Percentiles rank a stretch among this genome's conserved stretches.
These are phyloP conservation scores for Aspergillus mulundensis DNA, from an alignment of 495 filamentous ascomycete species.

Conservation along the genomic window DNA sequence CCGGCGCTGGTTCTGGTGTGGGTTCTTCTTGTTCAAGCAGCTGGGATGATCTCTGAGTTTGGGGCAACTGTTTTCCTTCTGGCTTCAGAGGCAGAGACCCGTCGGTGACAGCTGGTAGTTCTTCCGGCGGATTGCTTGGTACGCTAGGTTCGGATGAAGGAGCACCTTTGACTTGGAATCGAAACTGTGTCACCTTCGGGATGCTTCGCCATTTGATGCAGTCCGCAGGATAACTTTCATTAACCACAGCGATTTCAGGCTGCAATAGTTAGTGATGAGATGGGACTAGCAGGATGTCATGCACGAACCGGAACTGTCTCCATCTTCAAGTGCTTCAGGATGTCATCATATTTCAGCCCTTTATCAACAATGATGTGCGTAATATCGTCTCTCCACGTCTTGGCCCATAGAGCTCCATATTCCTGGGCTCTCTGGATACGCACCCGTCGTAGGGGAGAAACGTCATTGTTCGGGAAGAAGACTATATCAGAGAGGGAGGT, in stretches of 20 bases:
- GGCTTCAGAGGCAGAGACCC: constrained; percentile 28
- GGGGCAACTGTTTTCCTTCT: constrained; percentile 16
- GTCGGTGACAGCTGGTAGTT: neutral
- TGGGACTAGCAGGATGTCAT: constrained; percentile 4
- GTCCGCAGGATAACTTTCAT: constrained; percentile 74
- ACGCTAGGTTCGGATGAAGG: constrained; percentile 13
- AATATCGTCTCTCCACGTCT: constrained; percentile 46
- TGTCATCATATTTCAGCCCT: constrained; percentile 56
- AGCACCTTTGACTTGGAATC: constrained; percentile 55
- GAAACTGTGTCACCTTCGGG: constrained; percentile 52
- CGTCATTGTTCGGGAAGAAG: constrained; percentile 79
- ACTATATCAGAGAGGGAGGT: constrained; percentile 33
- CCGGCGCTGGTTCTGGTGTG: neutral
- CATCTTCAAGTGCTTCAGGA: constrained; percentile 57
- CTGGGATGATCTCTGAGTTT: constrained; percentile 19
- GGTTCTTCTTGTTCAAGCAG: neutral
- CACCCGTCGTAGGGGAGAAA: constrained; percentile 58
- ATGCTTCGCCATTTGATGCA: constrained; percentile 62
- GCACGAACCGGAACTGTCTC: constrained; percentile 43
- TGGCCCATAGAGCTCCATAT: constrained; percentile 67
- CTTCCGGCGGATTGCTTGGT: neutral
- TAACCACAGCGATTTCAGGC: constrained; percentile 57
- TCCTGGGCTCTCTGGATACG: constrained; percentile 72
- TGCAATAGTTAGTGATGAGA: constrained; percentile 31
- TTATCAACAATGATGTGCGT: constrained; percentile 84